Conservation (phyloP, 768 basidiomycete species). For the Rubroboletus pulcherrimus region DNA sequence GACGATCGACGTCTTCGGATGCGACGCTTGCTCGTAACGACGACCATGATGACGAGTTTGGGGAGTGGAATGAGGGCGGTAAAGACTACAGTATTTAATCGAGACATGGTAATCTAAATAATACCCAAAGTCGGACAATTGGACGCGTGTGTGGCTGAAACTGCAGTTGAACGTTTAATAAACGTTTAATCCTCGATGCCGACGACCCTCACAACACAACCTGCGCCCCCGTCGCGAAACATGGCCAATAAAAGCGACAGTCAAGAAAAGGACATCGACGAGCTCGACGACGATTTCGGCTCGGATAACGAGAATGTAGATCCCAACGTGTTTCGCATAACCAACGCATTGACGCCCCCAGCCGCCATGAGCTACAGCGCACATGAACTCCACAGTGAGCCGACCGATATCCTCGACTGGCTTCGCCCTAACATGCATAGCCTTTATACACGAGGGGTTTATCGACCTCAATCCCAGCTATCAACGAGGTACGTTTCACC, state of each 20-base stretch:
- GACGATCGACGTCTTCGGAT: constrained; percentile 36
- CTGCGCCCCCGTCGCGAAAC: not conserved
- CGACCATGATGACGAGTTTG: constrained; percentile 32
- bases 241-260: constrained; percentile 20
- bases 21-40: constrained; percentile 30
- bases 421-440: constrained; percentile 31
- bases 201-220: not conserved
- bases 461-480: constrained; percentile 72
- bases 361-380: constrained; percentile 41
- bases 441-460: constrained; percentile 60
- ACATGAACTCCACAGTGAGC: constrained; percentile 45
- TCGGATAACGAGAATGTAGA: constrained; percentile 38
- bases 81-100: constrained; percentile 4
- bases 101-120: not conserved
- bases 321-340: constrained; percentile 42
- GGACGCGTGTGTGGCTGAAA: constrained; percentile 19
- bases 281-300: constrained; percentile 44
- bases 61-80: constrained; percentile 27
- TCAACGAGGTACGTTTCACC: constrained; percentile 53
- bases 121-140: not conserved
- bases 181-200: no score
- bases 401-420: not conserved
- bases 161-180: not conserved
- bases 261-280: constrained; percentile 42
- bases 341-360: constrained; percentile 39